Base-by-base conservation (phyloP, 176 grass and related monocot genomes). In the Ananas comosus region DNA sequence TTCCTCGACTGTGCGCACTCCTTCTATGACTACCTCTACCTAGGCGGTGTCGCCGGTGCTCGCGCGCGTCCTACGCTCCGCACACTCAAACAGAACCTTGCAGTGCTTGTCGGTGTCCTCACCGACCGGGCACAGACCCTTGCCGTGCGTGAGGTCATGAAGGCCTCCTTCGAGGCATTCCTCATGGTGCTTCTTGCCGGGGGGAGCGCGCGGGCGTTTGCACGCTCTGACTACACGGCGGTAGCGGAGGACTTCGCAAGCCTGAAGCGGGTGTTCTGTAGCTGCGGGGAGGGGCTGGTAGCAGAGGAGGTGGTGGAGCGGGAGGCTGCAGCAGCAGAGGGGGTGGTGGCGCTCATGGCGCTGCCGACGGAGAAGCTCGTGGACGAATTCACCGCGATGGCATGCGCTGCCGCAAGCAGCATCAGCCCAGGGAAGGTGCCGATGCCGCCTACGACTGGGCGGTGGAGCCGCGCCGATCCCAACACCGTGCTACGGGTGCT, bases 401-500 rank as follows among this genome's bases (percentile, higher is more conserved):
- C 77, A 21, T 49, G 56, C 70, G 49, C 75, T 19, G 61, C 52
- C n/a, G 61, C 52, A 0, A 68, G 74, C 49, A 57, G 74, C 7
- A 48, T 67, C 3, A 70, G 79, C 42, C 64, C 71, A 29, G 23
- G 79, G 75, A 59, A 27, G 64, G 67, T 85, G 68, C 68, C 81
- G 12, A 9, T 80, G 64, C 72, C 85, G 11, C 79, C 81, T 21
- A 72, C 68, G 51, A 63, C 77, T 1, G 74, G 85, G 21, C 72
- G 73, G 49, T 92, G 89, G 89, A 77, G 67, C 75, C 69, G 70
- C 28, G 64, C 85, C 1, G 85, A 92, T 48, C 69, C 79, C 18
- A 75, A 85, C 69, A 92, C 89, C 2, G 1, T 92, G 13, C 74
- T 92, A 18, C 75, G 80, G 13, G 80, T 92, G 80, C 70, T 92